Conservation (phyloP, 202 grass and related monocot genomes). For the Brachypodium distachyon region DNA sequence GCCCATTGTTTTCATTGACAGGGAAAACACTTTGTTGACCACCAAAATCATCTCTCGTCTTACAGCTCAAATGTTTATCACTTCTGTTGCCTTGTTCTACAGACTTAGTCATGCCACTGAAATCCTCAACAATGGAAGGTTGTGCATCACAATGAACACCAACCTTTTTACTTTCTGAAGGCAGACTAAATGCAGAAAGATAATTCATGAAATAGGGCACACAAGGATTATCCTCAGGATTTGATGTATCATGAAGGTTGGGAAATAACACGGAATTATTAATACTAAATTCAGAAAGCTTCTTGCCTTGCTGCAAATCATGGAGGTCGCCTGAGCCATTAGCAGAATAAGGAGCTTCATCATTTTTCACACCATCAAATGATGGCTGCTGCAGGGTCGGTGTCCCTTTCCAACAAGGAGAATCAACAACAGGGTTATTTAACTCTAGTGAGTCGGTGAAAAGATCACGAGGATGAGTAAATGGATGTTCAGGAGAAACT, state of each 20-base stretch:
- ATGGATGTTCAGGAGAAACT: not conserved
- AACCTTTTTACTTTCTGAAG: not conserved
- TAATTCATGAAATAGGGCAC: not conserved
- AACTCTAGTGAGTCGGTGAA: conserved; percentile 35
- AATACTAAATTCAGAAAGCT: not conserved
- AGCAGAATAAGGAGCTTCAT: not conserved
- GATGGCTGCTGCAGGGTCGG: conserved; percentile 21
- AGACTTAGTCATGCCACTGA: not conserved
- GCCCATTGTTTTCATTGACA: not conserved
- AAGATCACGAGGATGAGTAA: conserved; percentile 1
- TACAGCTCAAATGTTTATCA: not conserved
- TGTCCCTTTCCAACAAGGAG: conserved; percentile 69
- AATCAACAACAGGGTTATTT: conserved; percentile 50
- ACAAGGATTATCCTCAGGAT: not conserved
- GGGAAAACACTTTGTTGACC: not conserved
- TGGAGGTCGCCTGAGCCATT: not conserved
- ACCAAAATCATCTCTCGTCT: not conserved
- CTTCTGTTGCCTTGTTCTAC: conserved; percentile 11
- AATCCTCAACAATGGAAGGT: not conserved
- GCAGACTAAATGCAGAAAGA: not conserved
- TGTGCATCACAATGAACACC: conserved; percentile 1
- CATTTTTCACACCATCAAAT: conserved; percentile 33
- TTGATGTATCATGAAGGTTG: not conserved
- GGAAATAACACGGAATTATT: conserved; percentile 4
- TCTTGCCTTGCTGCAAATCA: conserved; percentile 8